Conservation (phyloP, 371 early-diverging fungal genomes). For the Rhizopus delemar region DNA sequence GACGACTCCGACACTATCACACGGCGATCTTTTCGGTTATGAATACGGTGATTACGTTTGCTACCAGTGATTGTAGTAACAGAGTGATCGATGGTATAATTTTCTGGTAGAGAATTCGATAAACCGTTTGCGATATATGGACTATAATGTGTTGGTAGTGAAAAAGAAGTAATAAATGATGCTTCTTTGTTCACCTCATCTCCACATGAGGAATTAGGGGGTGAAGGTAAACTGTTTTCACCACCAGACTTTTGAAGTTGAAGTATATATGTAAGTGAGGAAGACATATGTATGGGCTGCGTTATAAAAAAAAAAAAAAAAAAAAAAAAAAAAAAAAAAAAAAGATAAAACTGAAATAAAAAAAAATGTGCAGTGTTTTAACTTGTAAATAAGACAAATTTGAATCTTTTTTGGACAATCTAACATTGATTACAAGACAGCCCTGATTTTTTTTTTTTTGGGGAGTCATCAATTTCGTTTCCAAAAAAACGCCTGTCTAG, state of each 20-base stretch:
- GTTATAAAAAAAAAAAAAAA: too few species aligned
- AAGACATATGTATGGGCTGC: background rate
- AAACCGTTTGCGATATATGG: slow-evolving; percentile 11
- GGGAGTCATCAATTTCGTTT: too few species aligned
- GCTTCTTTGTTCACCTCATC: slow-evolving; percentile 26
- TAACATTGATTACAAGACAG: too few species aligned
- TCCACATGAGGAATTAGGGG: slow-evolving; percentile 43
- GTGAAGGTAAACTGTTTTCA: slow-evolving; percentile 30
- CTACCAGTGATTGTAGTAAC: slow-evolving; percentile 7
- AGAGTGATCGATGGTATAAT: slow-evolving; percentile 43
- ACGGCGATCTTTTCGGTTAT: slow-evolving; percentile 7
- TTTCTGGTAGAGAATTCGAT: slow-evolving; percentile 39
- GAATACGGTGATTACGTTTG: slow-evolving; percentile 22
- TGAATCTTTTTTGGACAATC: too few species aligned
- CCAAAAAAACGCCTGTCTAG: too few species aligned
- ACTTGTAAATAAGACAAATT: too few species aligned
- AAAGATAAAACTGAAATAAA: too few species aligned
- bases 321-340: too few species aligned
- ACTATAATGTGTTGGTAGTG: slow-evolving; percentile 1
- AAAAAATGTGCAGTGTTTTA: too few species aligned
- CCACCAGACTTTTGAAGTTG: background rate
- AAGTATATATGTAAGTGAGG: background rate
- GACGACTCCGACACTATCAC: too few species aligned
- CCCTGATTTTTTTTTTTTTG: too few species aligned
- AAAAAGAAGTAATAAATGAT: slow-evolving; percentile 1